Evolutionary conservation across 2,329 filamentous ascomycete species (phyloP), one percentile per base, ranked within the genome.

Genomic region (Proliferodiscus dingleyae): DNA sequence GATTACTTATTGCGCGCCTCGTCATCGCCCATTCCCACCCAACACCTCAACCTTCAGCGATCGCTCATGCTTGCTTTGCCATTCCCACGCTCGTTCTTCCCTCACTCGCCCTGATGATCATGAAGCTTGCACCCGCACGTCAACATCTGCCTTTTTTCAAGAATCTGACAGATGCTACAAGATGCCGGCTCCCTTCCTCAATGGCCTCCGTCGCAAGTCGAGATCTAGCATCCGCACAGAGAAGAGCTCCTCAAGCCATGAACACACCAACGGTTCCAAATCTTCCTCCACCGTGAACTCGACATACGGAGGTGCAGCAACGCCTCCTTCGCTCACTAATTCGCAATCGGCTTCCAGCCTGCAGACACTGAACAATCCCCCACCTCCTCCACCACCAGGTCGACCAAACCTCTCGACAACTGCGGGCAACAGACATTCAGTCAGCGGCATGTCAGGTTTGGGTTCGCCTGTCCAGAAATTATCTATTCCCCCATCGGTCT

Each of bases 151-250:
- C 24, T 6, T 26, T 11, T 26, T 11, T 26, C 6, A 26, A 6
- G 11, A 26, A 26, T 26, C n/a, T n/a, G 24, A 26, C 24, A 26
- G 24, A 26, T 26, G 36, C 23, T 26, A 15, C 37, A 28, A 2
- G 13, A 81, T 81, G 78, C 71, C 77, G 45, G 75, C 78, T 26
- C 69, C 83, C 34, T 87, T 94, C 62, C 74, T 93, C 59, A 87
- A 81, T 66, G 81, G 85, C 61, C 69, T 95, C 46, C 85, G 87
- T 32, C 29, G 29, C 13, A 32, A n/a, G 13, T 32, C 29, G 9
- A 32, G 15, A 15, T 78, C 82, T 50, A 89, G 82, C 71, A 84
- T 89, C 68, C 80, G 77, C 48, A 82, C 80, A 38, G 76, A 78
- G 32, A 74, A 72, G 50, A 80, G 80, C 32, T 79, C 75, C 38